Conservation (phyloP, 2,329 filamentous ascomycete species). For the Cryphonectria japonica region DNA sequence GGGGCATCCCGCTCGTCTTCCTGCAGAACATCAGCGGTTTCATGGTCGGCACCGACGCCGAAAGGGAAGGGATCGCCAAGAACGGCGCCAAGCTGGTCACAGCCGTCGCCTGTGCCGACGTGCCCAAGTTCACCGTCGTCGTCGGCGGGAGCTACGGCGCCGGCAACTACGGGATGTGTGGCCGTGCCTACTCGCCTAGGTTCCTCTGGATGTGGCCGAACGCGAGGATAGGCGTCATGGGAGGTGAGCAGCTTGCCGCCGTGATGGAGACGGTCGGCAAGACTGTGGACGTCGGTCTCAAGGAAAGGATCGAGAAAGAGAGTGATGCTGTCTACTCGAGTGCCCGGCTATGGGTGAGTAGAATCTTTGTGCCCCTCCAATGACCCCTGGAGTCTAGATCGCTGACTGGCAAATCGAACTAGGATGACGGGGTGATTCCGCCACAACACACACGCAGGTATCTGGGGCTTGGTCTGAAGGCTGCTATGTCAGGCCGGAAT, state of each 20-base stretch:
- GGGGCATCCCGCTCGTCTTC: constrained; percentile 87
- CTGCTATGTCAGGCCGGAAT: constrained; percentile 70
- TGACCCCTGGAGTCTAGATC: not conserved
- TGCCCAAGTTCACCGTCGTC: constrained; percentile 96
- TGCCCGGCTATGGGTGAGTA: constrained; percentile 80
- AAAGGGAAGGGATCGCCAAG: constrained; percentile 95
- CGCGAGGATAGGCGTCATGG: constrained; percentile 96
- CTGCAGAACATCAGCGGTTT: constrained; percentile 97
- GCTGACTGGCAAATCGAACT: constrained; percentile 19
- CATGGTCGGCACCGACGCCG: constrained; percentile 94
- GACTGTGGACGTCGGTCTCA: constrained; percentile 77
- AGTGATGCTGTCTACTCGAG: constrained; percentile 88
- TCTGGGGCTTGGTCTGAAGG: constrained; percentile 72
- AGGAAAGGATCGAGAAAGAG: constrained; percentile 84
- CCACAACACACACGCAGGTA: constrained; percentile 76
- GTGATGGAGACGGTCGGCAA: constrained; percentile 96
- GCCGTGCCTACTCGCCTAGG: constrained; percentile 86
- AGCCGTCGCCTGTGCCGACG: constrained; percentile 89
- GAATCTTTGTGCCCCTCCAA: too few relatives aligned
- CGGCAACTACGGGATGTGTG: constrained; percentile 99
- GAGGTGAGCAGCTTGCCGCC: constrained; percentile 83
- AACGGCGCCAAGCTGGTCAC: constrained; percentile 97
- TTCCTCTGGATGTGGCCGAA: constrained; percentile 98
- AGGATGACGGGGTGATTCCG: constrained; percentile 80
- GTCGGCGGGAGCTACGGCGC: constrained; percentile 92